These are phyloP conservation scores for Mycosarcoma mackinlayi DNA, from an alignment of 1,284 basidiomycete species.

Conservation along the genomic window DNA sequence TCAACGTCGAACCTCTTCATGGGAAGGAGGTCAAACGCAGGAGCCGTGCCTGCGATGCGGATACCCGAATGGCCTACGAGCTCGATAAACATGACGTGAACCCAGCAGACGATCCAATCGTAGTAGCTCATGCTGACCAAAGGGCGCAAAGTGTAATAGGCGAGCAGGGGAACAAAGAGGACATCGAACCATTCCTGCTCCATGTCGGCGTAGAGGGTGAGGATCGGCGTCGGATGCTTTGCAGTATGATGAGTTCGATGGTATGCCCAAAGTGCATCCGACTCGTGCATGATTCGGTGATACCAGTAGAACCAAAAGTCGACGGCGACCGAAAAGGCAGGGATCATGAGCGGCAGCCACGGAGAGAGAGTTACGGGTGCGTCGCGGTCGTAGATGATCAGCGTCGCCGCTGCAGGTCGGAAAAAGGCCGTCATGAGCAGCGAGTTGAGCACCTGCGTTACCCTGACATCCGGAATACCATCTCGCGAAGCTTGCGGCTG, in stretches of 20 bases:
- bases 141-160: conserved; percentile 34
- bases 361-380: conserved; percentile 32
- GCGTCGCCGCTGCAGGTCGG: conserved; percentile 46
- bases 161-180: conserved; percentile 46
- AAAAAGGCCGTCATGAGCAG: conserved; percentile 43
- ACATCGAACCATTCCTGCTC: conserved; percentile 61
- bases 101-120: conserved; percentile 50
- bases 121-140: conserved; percentile 33
- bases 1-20: conserved; percentile 54
- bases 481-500: conserved; percentile 50
- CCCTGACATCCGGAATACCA: conserved; percentile 45
- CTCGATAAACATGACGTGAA: conserved; percentile 54
- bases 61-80: conserved; percentile 61
- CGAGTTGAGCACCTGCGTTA: conserved; percentile 37
- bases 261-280: conserved; percentile 50
- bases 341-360: conserved; percentile 54
- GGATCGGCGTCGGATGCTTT: conserved; percentile 57
- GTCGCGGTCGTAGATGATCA: conserved; percentile 52
- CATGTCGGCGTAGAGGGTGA: conserved; percentile 54
- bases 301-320: conserved; percentile 65
- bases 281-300: conserved; percentile 62
- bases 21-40: conserved; percentile 34
- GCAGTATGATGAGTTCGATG: conserved; percentile 54
- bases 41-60: conserved; percentile 42
- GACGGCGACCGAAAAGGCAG: conserved; percentile 41